Percentiles rank a stretch among this genome's conserved stretches.
Evolutionary conservation across 2,329 filamentous ascomycete species (phyloP).

Genomic region (Paramyrothecium sp.): DNA sequence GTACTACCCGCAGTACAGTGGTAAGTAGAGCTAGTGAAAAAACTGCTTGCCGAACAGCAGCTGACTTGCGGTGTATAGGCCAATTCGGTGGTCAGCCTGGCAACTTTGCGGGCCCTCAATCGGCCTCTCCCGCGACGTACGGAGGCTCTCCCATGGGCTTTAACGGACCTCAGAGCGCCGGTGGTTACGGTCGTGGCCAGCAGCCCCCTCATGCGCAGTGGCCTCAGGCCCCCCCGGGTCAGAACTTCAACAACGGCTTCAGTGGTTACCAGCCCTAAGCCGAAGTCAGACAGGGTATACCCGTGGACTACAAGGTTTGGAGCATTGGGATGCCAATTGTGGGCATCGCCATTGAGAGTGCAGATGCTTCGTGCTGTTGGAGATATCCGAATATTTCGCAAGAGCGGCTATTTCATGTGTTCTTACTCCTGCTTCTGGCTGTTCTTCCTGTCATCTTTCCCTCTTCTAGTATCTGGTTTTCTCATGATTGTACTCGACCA

Average conservation of each 20-base stretch:
- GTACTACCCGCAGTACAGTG: constrained; percentile 94
- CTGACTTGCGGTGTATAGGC: constrained; percentile 31
- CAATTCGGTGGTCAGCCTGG: constrained; percentile 66
- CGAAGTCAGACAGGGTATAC: constrained; percentile 12
- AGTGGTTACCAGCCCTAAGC: constrained; percentile 60
- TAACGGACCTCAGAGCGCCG: constrained; percentile 71
- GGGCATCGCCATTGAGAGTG: constrained; percentile 14
- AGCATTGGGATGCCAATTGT: constrained; percentile 15
- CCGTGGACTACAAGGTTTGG: constrained; percentile 17
- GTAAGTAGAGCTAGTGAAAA: constrained; percentile 46
- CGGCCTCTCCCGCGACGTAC: constrained; percentile 61
- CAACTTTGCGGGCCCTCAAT: constrained; percentile 61
- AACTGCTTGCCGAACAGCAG: not conserved
- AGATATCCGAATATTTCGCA: constrained; percentile 16
- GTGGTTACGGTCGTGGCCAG: constrained; percentile 79
- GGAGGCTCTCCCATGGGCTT: constrained; percentile 70
- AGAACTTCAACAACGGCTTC: constrained; percentile 61
- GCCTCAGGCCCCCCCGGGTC: constrained; percentile 49
- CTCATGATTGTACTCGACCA: constrained; percentile 16
- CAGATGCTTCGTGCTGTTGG: constrained; percentile 17
- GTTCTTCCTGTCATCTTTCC: constrained; percentile 14
- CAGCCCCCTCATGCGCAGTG: constrained; percentile 56
- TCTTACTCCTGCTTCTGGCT: constrained; percentile 12
- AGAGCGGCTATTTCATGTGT: constrained; percentile 16
- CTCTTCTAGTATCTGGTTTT: constrained; percentile 13